phyloP scores from a whole-genome alignment of 371 early-diverging fungal species.

The Apophysomyces ossiformis region DNA sequence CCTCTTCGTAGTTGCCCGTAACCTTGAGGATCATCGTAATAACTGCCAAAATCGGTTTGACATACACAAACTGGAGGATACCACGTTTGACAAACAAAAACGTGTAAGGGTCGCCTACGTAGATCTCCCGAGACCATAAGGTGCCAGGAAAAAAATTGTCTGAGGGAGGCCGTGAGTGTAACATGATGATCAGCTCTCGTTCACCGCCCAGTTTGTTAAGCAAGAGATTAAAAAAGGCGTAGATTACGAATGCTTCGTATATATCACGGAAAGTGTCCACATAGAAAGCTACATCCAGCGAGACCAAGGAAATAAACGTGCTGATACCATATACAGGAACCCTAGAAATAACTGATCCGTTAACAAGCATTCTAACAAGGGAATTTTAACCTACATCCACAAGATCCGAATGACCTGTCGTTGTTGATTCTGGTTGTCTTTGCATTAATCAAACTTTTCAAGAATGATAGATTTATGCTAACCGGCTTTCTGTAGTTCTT shows the following conservation, averaged over 20 bases:
- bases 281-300: slow-evolving; percentile 79
- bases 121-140: slow-evolving; percentile 76
- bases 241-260: slow-evolving; percentile 97
- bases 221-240: slow-evolving; percentile 90
- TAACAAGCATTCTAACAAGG: not conserved
- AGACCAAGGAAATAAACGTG: slow-evolving; percentile 80
- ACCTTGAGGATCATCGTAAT: slow-evolving; percentile 83
- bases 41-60: slow-evolving; percentile 85
- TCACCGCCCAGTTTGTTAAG: slow-evolving; percentile 95
- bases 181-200: slow-evolving; percentile 75
- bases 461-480: slow-evolving; percentile 23
- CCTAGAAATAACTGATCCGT: slow-evolving; percentile 43
- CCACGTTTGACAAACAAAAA: slow-evolving; percentile 90
- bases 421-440: slow-evolving; percentile 68
- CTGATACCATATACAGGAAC: slow-evolving; percentile 92
- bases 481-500: slow-evolving; percentile 92
- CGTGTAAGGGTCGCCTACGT: slow-evolving; percentile 88
- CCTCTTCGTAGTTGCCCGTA: slow-evolving; percentile 80
- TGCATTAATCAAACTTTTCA: slow-evolving; percentile 1
- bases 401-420: slow-evolving; percentile 87
- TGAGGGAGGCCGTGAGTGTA: slow-evolving; percentile 78
- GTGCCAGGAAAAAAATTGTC: slow-evolving; percentile 88
- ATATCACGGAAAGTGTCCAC: slow-evolving; percentile 93
- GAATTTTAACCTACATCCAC: slow-evolving; percentile 71
- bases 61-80: slow-evolving; percentile 91